Evolutionary conservation across 176 grass and related monocot genomes (phyloP).

Genomic region (Aechmea fasciata): DNA sequence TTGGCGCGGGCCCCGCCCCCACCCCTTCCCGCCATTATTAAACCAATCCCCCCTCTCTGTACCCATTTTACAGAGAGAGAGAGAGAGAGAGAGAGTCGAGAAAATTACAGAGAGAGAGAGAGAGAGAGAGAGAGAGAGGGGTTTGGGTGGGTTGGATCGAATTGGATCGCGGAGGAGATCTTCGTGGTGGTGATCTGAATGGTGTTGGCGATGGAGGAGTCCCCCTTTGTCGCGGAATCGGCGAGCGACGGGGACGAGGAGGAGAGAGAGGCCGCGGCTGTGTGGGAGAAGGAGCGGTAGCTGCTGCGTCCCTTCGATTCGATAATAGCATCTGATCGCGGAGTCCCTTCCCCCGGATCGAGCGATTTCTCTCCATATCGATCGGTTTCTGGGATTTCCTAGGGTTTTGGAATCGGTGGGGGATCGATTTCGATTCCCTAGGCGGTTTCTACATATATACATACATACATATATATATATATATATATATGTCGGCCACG

Average conservation of each 20-base stretch:
- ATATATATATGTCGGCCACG: constrained; percentile 5
- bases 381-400: neutral
- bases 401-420: too few relatives aligned
- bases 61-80: neutral
- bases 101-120: constrained; percentile 3
- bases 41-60: neutral
- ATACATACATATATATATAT: too few relatives aligned
- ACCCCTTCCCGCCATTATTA: neutral
- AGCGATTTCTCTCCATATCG: neutral
- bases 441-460: too few relatives aligned
- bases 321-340: neutral
- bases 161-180: too few relatives aligned
- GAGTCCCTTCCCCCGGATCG: neutral
- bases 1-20: neutral
- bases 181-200: neutral
- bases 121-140: too few relatives aligned
- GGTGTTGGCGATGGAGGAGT: constrained; percentile 8
- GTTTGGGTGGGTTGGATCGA: neutral
- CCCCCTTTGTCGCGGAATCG: neutral
- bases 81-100: neutral
- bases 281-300: too few relatives aligned
- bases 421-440: too few relatives aligned
- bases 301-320: too few relatives aligned
- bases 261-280: neutral
- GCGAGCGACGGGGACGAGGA: neutral